These are phyloP conservation scores for Paracamarosporium sp. DNA, from an alignment of 2,329 filamentous ascomycete species.

Conservation along the genomic window DNA sequence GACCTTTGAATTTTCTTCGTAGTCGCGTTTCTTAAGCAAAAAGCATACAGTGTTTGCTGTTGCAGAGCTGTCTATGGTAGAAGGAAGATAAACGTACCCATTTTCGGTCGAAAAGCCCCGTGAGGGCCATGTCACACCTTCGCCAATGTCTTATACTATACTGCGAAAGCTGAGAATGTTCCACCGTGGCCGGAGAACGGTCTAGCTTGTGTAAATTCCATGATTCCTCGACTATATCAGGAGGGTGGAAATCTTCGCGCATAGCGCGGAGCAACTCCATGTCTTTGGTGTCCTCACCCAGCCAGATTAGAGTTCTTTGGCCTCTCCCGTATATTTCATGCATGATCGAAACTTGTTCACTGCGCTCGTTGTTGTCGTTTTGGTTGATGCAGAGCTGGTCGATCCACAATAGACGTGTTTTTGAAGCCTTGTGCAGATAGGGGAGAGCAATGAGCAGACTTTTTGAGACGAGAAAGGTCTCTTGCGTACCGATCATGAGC, in stretches of 20 bases:
- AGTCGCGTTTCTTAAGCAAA: no score
- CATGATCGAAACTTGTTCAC: conserved; percentile 13
- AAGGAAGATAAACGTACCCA: neutral
- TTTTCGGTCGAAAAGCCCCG: neutral
- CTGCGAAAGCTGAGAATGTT: no score
- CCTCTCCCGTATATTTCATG: conserved; percentile 7
- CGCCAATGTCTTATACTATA: no score
- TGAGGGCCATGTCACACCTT: neutral
- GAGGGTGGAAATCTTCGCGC: no score
- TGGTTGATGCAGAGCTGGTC: conserved; percentile 30
- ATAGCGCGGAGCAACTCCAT: neutral
- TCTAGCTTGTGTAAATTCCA: no score
- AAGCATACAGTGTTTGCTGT: no score
- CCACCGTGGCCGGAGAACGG: no score
- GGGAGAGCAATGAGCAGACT: neutral
- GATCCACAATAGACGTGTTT: conserved; percentile 14
- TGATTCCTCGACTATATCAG: no score
- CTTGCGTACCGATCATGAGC: neutral
- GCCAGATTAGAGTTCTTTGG: conserved; percentile 7
- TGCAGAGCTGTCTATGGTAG: no score
- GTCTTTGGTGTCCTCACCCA: conserved; percentile 1
- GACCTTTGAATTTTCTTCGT: no score
- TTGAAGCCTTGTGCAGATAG: neutral
- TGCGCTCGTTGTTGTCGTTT: conserved; percentile 6
- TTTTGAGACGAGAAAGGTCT: neutral